Percentiles rank a stretch among this genome's conserved stretches.
Evolutionary conservation across 306 rosid genomes (phyloP).

Genomic region (Pueraria montana): DNA sequence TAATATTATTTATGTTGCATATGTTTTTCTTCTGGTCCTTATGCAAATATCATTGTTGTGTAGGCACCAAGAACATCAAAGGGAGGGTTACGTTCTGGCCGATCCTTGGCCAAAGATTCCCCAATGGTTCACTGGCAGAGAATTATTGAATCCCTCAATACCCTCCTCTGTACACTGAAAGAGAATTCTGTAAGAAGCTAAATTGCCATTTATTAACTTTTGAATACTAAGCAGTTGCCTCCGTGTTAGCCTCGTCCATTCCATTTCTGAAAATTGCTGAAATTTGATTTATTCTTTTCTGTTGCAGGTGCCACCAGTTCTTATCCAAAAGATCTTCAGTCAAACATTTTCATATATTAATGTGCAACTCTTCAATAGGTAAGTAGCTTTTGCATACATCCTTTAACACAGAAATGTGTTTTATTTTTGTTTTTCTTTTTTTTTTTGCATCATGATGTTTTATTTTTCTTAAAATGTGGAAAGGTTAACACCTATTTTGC

Average conservation of each 20-base stretch:
- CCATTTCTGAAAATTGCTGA: constrained; percentile 26
- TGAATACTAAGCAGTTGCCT: constrained; percentile 32
- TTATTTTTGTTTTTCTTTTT: no score
- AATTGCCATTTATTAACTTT: constrained; percentile 21
- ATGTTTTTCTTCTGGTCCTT: constrained; percentile 9
- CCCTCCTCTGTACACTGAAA: constrained; percentile 79
- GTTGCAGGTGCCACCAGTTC: constrained; percentile 91
- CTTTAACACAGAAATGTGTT: no score
- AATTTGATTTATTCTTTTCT: constrained; percentile 18
- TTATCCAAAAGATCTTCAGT: constrained; percentile 81
- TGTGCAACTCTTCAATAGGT: constrained; percentile 98
- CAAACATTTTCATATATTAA: constrained; percentile 88
- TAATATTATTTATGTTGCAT: background rate
- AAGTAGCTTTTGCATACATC: constrained; percentile 34
- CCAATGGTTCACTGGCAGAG: constrained; percentile 81
- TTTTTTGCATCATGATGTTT: constrained; percentile 15
- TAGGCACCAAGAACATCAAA: constrained; percentile 89
- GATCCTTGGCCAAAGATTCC: constrained; percentile 79
- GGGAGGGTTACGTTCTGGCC: constrained; percentile 72
- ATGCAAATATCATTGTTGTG: constrained; percentile 34
- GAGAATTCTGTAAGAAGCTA: constrained; percentile 77
- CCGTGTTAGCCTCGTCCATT: constrained; percentile 28
- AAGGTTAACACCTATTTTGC: constrained; percentile 12
- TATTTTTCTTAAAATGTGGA: constrained; percentile 19
- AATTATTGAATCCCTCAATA: constrained; percentile 81